Conservation (phyloP, 1,284 basidiomycete species). For the Tetrapyrgos nigripes region DNA sequence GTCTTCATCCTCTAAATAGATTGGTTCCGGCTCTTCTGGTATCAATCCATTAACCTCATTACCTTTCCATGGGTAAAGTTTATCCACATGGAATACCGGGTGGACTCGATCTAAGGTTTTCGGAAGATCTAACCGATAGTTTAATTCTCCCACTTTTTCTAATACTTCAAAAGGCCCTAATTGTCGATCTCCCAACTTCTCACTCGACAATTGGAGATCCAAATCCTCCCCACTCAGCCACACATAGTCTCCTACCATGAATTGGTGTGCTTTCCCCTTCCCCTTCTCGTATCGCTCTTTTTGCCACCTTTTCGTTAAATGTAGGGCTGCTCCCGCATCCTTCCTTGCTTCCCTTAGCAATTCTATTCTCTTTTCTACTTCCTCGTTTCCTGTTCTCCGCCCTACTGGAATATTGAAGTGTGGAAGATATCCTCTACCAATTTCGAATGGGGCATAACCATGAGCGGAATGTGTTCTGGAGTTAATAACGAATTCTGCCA, state of each 20-base stretch:
- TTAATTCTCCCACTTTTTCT: conserved; percentile 25
- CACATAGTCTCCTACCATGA: background rate
- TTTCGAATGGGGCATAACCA: too few species aligned
- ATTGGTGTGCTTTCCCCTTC: background rate
- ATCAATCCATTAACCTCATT: background rate
- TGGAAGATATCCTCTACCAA: too few species aligned
- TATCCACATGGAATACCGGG: conserved; percentile 41
- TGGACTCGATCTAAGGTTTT: conserved; percentile 34
- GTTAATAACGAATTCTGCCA: conserved; percentile 1
- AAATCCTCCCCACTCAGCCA: conserved; percentile 4
- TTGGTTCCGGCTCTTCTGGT: background rate
- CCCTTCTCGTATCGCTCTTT: background rate
- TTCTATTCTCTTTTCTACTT: background rate
- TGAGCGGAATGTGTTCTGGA: background rate
- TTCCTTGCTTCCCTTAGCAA: background rate
- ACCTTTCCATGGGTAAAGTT: conserved; percentile 20
- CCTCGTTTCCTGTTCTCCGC: background rate
- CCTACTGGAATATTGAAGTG: background rate
- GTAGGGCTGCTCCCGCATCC: too few species aligned
- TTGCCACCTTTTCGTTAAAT: background rate
- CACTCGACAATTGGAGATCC: too few species aligned
- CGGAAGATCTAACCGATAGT: conserved; percentile 42
- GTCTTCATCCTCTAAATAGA: conserved; percentile 1
- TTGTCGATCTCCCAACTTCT: too few species aligned
- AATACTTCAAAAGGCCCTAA: conserved; percentile 43